Evolutionary conservation across 164 flowering plant species (phyloP).

Genomic region (Houttuynia cordata): DNA sequence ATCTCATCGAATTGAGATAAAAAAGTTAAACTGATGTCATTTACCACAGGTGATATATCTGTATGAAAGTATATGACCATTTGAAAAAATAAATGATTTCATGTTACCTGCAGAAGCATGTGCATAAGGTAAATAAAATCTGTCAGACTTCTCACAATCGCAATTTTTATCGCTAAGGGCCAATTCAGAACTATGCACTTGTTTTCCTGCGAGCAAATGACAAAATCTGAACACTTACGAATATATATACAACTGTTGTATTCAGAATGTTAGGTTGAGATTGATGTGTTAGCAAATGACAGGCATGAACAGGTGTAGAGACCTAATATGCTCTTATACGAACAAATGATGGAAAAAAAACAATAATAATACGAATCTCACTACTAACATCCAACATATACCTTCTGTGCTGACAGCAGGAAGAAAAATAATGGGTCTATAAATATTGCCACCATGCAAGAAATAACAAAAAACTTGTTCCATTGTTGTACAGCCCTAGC

Average conservation of each 20-base stretch:
- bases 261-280: neutral
- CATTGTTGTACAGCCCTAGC: slow-evolving; percentile 60
- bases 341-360: slow-evolving; percentile 9
- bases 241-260: too few species aligned
- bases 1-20: too few species aligned
- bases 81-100: neutral
- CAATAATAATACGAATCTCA: neutral
- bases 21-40: too few species aligned
- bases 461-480: slow-evolving; percentile 79
- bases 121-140: slow-evolving; percentile 61
- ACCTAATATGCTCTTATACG: neutral
- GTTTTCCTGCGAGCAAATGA: slow-evolving; percentile 24
- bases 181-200: slow-evolving; percentile 58
- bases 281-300: neutral
- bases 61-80: too few species aligned
- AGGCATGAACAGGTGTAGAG: neutral
- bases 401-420: slow-evolving; percentile 47
- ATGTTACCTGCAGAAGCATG: slow-evolving; percentile 77
- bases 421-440: slow-evolving; percentile 84
- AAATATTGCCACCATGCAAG: slow-evolving; percentile 75
- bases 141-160: slow-evolving; percentile 58
- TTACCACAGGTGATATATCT: too few species aligned
- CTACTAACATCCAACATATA: neutral
- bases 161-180: slow-evolving; percentile 42
- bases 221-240: neutral